Evolutionary conservation across 352 stramenopile species (phyloP).

Genomic region (Globisporangium mamillatum): DNA sequence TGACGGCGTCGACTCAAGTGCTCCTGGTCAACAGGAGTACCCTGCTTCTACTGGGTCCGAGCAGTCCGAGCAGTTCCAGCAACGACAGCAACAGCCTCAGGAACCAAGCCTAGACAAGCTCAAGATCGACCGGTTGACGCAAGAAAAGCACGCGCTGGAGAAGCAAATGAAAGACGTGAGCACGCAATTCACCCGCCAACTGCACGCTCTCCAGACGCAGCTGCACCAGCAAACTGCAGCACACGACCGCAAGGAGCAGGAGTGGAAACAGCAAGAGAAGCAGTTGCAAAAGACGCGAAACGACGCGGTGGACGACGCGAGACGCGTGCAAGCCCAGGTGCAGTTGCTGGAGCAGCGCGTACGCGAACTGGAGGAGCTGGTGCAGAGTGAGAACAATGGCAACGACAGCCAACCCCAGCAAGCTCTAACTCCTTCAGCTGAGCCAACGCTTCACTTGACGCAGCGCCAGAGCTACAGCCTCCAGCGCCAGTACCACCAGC

Average conservation of each 20-base stretch:
- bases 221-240: slow-evolving; percentile 4
- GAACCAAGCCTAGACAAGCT: background rate
- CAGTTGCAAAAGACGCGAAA: background rate
- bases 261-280: background rate
- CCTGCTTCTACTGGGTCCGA: background rate
- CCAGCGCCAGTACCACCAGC: background rate
- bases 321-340: slow-evolving; percentile 6
- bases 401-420: background rate
- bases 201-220: slow-evolving; percentile 6
- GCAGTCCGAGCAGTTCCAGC: background rate
- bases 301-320: background rate
- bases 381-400: background rate
- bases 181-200: slow-evolving; percentile 3
- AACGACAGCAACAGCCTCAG: background rate
- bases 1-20: background rate
- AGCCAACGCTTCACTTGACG: slow-evolving; percentile 1
- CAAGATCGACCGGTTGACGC: slow-evolving; percentile 5
- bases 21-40: background rate
- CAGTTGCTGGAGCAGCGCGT: slow-evolving; percentile 6
- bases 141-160: slow-evolving; percentile 2
- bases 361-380: background rate
- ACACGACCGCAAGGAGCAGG: slow-evolving; percentile 3
- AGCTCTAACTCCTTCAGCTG: background rate
- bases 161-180: slow-evolving; percentile 8
- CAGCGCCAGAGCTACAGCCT: background rate